Conservation (phyloP, 495 filamentous ascomycete species). For the Trichoderma erinaceum region DNA sequence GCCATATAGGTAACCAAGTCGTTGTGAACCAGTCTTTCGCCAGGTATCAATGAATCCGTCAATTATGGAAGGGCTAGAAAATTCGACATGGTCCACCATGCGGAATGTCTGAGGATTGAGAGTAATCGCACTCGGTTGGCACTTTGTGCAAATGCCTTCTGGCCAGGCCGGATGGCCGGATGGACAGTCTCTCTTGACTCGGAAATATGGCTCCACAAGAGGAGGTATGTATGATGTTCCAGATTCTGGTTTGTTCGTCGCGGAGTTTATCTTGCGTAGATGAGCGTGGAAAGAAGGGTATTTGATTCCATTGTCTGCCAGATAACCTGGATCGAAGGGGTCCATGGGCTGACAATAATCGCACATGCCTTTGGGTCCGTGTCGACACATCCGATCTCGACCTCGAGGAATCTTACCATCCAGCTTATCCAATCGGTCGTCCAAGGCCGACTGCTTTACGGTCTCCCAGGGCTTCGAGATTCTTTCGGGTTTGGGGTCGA, state of each 20-base stretch:
- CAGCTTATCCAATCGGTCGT: constrained; percentile 76
- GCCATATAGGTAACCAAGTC: constrained; percentile 87
- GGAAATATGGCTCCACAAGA: constrained; percentile 86
- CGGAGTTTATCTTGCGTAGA: constrained; percentile 86
- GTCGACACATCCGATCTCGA: constrained; percentile 81
- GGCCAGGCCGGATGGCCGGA: constrained; percentile 91
- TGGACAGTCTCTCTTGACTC: constrained; percentile 82
- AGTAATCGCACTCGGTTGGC: constrained; percentile 94
- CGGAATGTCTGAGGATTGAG: constrained; percentile 88
- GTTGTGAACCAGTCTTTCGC: constrained; percentile 71
- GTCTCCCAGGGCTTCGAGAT: constrained; percentile 92
- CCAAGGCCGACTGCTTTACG: constrained; percentile 77
- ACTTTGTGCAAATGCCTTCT: constrained; percentile 98
- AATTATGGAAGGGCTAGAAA: constrained; percentile 72
- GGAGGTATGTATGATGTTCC: constrained; percentile 93
- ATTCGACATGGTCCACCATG: constrained; percentile 99
- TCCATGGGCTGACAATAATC: constrained; percentile 99
- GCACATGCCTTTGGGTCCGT: constrained; percentile 96
- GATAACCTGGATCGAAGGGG: constrained; percentile 80
- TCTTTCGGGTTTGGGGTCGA: constrained; percentile 51
- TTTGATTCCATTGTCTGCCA: constrained; percentile 96
- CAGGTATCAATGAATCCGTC: constrained; percentile 87
- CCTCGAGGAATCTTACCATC: constrained; percentile 87
- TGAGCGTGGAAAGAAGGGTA: constrained; percentile 95
- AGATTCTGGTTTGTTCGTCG: constrained; percentile 91